Evolutionary conservation across 208 protist species (phyloP).

Genomic region (Dictyostelium gargantuum): DNA sequence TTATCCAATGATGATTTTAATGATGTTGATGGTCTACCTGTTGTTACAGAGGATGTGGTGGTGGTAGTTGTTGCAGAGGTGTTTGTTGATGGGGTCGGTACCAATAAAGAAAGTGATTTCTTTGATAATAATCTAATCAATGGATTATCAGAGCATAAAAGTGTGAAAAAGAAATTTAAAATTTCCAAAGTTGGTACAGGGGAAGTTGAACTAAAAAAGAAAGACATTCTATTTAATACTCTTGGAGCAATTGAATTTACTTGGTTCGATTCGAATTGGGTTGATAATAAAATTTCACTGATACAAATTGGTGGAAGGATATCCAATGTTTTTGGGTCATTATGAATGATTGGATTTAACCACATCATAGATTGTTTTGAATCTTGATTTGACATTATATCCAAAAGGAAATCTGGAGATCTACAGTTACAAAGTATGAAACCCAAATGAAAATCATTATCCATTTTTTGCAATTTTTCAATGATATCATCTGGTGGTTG

Average conservation of each 20-base stretch:
- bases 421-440: constrained; percentile 16
- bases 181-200: constrained; percentile 32
- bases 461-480: constrained; percentile 9
- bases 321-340: constrained; percentile 28
- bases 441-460: constrained; percentile 29
- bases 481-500: constrained; percentile 41
- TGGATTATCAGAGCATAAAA: not conserved
- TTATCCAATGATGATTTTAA: not conserved
- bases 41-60: not conserved
- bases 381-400: constrained; percentile 55
- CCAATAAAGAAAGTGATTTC: not conserved
- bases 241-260: not conserved
- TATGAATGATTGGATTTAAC: constrained; percentile 58
- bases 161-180: constrained; percentile 44
- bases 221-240: not conserved
- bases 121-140: not conserved
- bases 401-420: constrained; percentile 27
- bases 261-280: not conserved
- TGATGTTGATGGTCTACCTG: not conserved
- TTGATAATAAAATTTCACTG: constrained; percentile 14
- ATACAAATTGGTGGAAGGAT: constrained; percentile 51
- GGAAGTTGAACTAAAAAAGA: not conserved
- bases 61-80: not conserved
- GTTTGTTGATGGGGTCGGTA: not conserved
- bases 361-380: constrained; percentile 22